phyloP scores from a whole-genome alignment of 768 basidiomycete species.

The Hypholoma fasciculare region DNA sequence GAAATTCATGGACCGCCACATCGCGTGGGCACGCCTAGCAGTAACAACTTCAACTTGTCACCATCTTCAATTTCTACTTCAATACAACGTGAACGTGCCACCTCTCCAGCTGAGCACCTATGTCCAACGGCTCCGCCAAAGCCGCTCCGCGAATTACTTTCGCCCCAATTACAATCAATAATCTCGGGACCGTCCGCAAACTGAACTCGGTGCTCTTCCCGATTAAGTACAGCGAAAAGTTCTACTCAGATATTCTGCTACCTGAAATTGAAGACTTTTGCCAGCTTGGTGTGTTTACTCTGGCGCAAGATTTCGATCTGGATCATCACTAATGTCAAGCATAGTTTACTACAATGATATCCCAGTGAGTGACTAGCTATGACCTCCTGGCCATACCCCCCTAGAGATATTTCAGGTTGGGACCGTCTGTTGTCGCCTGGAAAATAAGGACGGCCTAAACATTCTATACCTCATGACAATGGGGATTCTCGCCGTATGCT shows the following conservation, averaged over 20 bases:
- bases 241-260: conserved; percentile 77
- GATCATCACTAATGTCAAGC: conserved; percentile 5
- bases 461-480: conserved; percentile 88
- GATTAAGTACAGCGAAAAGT: conserved; percentile 85
- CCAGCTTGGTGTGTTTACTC: conserved; percentile 70
- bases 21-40: neutral
- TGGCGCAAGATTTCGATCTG: neutral
- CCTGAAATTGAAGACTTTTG: conserved; percentile 85
- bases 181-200: conserved; percentile 77
- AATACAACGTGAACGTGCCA: conserved; percentile 1
- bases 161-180: conserved; percentile 76
- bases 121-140: conserved; percentile 21
- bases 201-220: conserved; percentile 81
- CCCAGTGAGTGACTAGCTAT: conserved; percentile 44
- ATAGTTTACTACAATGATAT: conserved; percentile 93
- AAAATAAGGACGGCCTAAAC: conserved; percentile 57
- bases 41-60: neutral
- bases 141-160: conserved; percentile 55
- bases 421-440: conserved; percentile 83
- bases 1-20: neutral
- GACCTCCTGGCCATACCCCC: conserved; percentile 13
- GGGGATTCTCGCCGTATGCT: conserved; percentile 78
- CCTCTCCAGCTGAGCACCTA: conserved; percentile 3
- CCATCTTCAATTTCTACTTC: neutral
- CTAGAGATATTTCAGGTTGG: conserved; percentile 52